Conservation (phyloP, 148 eudicot species). For the Rhododendron ferrugineum region DNA sequence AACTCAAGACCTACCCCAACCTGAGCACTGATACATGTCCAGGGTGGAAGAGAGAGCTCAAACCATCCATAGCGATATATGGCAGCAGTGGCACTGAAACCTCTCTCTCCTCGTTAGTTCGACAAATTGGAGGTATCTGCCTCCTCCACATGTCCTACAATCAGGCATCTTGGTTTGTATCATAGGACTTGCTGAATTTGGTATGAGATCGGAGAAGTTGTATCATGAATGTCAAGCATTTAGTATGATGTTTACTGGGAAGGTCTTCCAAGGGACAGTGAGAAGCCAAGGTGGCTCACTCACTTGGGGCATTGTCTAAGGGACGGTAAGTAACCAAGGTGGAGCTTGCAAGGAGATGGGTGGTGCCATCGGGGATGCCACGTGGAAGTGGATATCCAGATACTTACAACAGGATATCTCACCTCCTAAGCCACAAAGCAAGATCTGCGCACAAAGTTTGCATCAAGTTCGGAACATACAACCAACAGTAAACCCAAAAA, state of each 20-base stretch:
- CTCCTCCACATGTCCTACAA: neutral
- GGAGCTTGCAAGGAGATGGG: neutral
- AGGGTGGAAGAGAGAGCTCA: neutral
- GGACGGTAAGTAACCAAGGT: neutral
- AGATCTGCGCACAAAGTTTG: neutral
- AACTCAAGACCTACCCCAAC: neutral
- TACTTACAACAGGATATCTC: neutral
- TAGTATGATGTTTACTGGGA: neutral
- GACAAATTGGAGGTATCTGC: neutral
- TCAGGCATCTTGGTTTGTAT: neutral
- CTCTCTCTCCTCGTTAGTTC: neutral
- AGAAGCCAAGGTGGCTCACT: neutral
- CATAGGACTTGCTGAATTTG: neutral
- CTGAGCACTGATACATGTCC: neutral
- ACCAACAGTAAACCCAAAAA: neutral
- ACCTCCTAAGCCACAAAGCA: neutral
- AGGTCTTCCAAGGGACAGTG: neutral
- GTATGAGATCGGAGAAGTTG: neutral
- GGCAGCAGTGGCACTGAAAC: neutral
- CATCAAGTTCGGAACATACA: neutral
- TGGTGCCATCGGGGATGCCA: neutral
- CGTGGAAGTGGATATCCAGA: neutral
- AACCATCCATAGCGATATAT: neutral
- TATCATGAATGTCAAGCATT: neutral
- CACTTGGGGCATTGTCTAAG: neutral